These are phyloP conservation scores for Tylopilus sp. DNA, from an alignment of 768 basidiomycete species.

Conservation along the genomic window DNA sequence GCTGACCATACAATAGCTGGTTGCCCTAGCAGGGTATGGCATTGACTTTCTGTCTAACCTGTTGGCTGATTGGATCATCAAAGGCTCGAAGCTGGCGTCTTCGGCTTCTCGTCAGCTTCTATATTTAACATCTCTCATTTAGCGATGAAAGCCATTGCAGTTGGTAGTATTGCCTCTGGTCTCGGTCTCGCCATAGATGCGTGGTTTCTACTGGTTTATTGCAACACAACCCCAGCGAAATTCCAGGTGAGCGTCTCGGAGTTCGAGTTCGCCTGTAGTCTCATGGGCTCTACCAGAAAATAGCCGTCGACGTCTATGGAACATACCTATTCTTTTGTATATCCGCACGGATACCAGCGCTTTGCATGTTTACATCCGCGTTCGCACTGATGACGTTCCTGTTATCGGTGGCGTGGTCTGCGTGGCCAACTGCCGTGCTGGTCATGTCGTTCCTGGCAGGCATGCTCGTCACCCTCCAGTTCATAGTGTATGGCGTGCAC, in stretches of 20 bases:
- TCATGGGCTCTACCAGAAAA: slow-evolving; percentile 12
- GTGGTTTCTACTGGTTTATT: slow-evolving; percentile 66
- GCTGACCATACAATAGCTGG: slow-evolving; percentile 38
- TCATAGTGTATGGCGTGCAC: slow-evolving; percentile 53
- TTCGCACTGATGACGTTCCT: slow-evolving; percentile 60
- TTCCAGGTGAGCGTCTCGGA: slow-evolving; percentile 51
- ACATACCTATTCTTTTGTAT: slow-evolving; percentile 69
- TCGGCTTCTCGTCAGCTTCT: slow-evolving; percentile 54
- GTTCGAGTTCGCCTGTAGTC: neutral
- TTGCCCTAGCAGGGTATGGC: slow-evolving; percentile 56
- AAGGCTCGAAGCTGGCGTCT: slow-evolving; percentile 53
- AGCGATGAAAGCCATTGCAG: slow-evolving; percentile 50
- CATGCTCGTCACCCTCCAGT: slow-evolving; percentile 59
- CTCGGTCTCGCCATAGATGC: slow-evolving; percentile 61
- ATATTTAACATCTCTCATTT: slow-evolving; percentile 47
- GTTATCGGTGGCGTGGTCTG: slow-evolving; percentile 55
- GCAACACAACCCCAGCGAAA: slow-evolving; percentile 45
- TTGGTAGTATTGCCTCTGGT: slow-evolving; percentile 57
- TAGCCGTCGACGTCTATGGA: slow-evolving; percentile 51
- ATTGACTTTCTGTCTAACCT: neutral
- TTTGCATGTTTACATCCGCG: slow-evolving; percentile 57
- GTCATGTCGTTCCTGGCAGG: slow-evolving; percentile 57
- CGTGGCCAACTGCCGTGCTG: slow-evolving; percentile 62
- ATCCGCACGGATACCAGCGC: slow-evolving; percentile 57
- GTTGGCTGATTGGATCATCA: slow-evolving; percentile 1